Percentiles rank a stretch among this genome's conserved stretches.
These are phyloP conservation scores for Trichophaea hybrida DNA, from an alignment of 2,329 filamentous ascomycete species.

Conservation along the genomic window DNA sequence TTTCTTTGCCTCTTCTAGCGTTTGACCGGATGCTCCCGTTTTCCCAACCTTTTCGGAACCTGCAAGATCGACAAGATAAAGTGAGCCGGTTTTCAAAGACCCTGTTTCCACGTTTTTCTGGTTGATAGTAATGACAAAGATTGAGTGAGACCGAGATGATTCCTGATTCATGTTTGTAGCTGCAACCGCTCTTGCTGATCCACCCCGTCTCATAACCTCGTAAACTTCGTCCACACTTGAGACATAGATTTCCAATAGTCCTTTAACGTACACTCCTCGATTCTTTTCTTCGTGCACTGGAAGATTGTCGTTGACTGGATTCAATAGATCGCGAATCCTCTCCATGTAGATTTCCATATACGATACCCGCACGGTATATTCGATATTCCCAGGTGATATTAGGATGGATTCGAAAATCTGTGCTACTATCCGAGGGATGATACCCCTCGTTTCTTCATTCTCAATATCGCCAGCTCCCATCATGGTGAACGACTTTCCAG, in stretches of 20 bases:
- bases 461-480: slow-evolving; percentile 82
- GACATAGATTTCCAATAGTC: slow-evolving; percentile 85
- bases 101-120: slow-evolving; percentile 97
- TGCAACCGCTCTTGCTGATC: slow-evolving; percentile 75
- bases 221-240: slow-evolving; percentile 92
- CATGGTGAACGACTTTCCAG: slow-evolving; percentile 99
- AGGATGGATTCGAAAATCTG: slow-evolving; percentile 95
- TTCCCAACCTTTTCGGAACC: slow-evolving; percentile 98
- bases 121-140: slow-evolving; percentile 90
- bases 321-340: slow-evolving; percentile 81
- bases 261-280: slow-evolving; percentile 91
- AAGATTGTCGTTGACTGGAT: slow-evolving; percentile 87
- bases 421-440: slow-evolving; percentile 92
- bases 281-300: slow-evolving; percentile 98
- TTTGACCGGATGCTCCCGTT: slow-evolving; percentile 93
- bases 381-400: slow-evolving; percentile 79
- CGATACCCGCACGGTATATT: slow-evolving; percentile 95
- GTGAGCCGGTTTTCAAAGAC: slow-evolving; percentile 86
- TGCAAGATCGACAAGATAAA: slow-evolving; percentile 94
- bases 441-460: slow-evolving; percentile 72
- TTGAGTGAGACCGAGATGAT: slow-evolving; percentile 93
- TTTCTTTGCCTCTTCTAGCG: slow-evolving; percentile 96
- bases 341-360: slow-evolving; percentile 99
- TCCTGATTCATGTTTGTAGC: slow-evolving; percentile 99
- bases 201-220: slow-evolving; percentile 89